Conservation (phyloP, 345 rosid genomes). For the Gossypium raimondii region DNA sequence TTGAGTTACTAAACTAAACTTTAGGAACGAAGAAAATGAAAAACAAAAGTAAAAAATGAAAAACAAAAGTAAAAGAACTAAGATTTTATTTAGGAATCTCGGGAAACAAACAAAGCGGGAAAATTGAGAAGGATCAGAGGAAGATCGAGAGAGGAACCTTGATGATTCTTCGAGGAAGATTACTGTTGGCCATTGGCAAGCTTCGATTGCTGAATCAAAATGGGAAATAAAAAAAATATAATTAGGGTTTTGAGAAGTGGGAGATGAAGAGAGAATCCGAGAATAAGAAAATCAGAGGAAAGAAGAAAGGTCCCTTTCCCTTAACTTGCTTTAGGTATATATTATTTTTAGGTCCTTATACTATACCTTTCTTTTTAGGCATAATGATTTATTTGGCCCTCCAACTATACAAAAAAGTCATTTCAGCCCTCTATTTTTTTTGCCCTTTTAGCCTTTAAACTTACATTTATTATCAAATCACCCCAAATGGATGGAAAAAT, state of each 20-base stretch:
- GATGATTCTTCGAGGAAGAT: slow-evolving; percentile 95
- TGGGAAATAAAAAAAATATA: not conserved
- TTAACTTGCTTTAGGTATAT: not conserved
- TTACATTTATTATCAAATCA: too few relatives aligned
- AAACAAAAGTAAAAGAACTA: not conserved
- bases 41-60: not conserved
- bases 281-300: not conserved
- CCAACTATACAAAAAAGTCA: too few relatives aligned
- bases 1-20: not conserved
- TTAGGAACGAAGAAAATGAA: not conserved
- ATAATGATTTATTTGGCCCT: too few relatives aligned
- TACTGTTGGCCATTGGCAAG: slow-evolving; percentile 75
- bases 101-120: slow-evolving; percentile 5
- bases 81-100: not conserved
- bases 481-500: too few relatives aligned
- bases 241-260: slow-evolving; percentile 16
- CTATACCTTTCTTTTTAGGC: too few relatives aligned
- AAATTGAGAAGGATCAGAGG: slow-evolving; percentile 17
- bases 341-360: too few relatives aligned
- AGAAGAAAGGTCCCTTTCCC: not conserved
- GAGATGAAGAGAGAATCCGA: slow-evolving; percentile 10
- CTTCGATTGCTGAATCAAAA: slow-evolving; percentile 14
- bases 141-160: slow-evolving; percentile 52
- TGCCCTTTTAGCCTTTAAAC: too few relatives aligned
- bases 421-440: too few relatives aligned